phyloP scores from a whole-genome alignment of 1,139 yeast genomes.

The Kodamaea sp. region DNA sequence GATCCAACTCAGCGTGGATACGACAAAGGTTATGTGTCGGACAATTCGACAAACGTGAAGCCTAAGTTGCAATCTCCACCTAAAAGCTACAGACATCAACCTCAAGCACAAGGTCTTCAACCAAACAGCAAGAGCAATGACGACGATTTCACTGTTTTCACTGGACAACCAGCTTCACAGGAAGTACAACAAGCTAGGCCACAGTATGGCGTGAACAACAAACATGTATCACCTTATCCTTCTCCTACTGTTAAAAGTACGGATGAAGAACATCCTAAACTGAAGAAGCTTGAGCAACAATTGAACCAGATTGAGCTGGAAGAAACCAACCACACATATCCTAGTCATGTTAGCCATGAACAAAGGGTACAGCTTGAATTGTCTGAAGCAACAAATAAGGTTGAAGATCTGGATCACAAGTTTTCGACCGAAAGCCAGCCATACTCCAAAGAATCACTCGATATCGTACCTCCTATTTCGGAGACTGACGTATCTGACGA shows the following conservation, averaged over 20 bases:
- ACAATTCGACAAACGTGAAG: too few species aligned
- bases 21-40: too few species aligned
- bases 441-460: slow-evolving; percentile 10
- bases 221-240: slow-evolving; percentile 10
- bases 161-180: not conserved
- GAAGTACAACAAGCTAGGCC: not conserved
- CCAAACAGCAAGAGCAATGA: not conserved
- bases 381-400: too few species aligned
- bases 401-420: too few species aligned
- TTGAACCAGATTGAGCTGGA: slow-evolving; percentile 3
- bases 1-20: too few species aligned
- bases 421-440: too few species aligned
- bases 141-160: not conserved
- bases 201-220: not conserved
- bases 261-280: slow-evolving; percentile 1
- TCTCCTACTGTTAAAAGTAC: slow-evolving; percentile 8
- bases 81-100: slow-evolving; percentile 12
- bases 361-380: too few species aligned
- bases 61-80: slow-evolving; percentile 11
- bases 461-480: slow-evolving; percentile 9
- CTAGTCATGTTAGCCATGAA: too few species aligned
- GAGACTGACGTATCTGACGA: slow-evolving; percentile 13
- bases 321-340: too few species aligned
- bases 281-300: slow-evolving; percentile 2
- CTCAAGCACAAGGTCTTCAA: not conserved